Evolutionary conservation across 148 eudicot species (phyloP), one percentile per base, ranked within the genome.

Genomic region (Arctostaphylos glauca): DNA sequence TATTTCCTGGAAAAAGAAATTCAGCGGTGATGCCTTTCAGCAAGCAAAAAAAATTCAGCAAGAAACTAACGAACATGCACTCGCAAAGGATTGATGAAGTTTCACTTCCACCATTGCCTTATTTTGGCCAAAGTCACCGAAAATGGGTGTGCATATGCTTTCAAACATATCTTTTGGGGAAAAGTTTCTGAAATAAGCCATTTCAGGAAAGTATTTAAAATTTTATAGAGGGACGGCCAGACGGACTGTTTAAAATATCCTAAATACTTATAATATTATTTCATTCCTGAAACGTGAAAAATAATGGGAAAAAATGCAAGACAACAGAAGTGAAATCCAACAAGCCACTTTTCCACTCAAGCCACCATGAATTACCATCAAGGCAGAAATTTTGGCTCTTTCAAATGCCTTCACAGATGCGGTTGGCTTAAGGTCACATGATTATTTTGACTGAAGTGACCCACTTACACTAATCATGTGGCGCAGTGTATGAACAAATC

Each of bases 1-100:
- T 55, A 94, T 94, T 88, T 94, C 97, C 99, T 96, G 92, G 38
- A 66, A 76, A 56, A 62, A 83, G 41, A 21, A 49, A 13, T 68
- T n/a, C 6, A 53, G 12, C 4, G 43, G 46, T 8, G 31, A 52
- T 43, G 43, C 23, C 8, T 31, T 31, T 25, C 54, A 41, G 8
- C 9, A 25, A 79, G 52, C 31, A 25, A 21, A 23, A 21, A 80
- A 15, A 46, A 31, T 81, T 81, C 41, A 70, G 64, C 8, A 31
- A 70, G 66, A 81, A 81, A 71, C 76, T 14, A 62, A 15, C 16
- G 41, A 13, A 78, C 13, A 23, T 49, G 74, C 58, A 31, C 53
- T 71, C 38, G 9, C 48, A 53, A 70, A 81, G 64, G 64, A 54
- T 31, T 21, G 58, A 16, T 50, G 41, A 60, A 50, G 25, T 59